Conservation (phyloP, 2,329 filamentous ascomycete species). For the Sporothrix sp. region DNA sequence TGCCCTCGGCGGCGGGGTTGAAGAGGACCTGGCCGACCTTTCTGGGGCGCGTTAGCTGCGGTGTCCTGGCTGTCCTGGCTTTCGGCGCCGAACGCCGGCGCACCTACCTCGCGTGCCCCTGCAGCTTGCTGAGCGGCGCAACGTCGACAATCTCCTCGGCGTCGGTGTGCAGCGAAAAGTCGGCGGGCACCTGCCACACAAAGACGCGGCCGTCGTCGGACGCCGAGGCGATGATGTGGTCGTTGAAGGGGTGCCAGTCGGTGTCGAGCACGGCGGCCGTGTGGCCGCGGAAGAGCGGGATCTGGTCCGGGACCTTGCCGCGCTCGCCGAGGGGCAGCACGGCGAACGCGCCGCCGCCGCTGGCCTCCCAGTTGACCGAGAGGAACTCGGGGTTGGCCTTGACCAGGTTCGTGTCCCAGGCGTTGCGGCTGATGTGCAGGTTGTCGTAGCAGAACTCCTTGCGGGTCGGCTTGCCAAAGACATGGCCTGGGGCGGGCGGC, state of each 20-base stretch:
- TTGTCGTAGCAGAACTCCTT: slow-evolving; percentile 99
- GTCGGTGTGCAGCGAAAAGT: slow-evolving; percentile 77
- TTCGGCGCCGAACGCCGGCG: no score
- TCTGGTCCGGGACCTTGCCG: slow-evolving; percentile 82
- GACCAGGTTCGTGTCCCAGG: slow-evolving; percentile 97
- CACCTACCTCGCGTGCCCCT: slow-evolving; percentile 74
- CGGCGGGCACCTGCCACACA: slow-evolving; percentile 86
- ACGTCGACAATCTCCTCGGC: slow-evolving; percentile 77
- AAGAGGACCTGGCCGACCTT: slow-evolving; percentile 98
- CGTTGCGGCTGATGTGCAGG: slow-evolving; percentile 92
- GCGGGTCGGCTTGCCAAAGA: slow-evolving; percentile 90
- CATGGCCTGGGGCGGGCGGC: slow-evolving; percentile 86
- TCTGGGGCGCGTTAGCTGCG: slow-evolving; percentile 35
- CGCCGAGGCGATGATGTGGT: slow-evolving; percentile 81
- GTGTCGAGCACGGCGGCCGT: slow-evolving; percentile 94
- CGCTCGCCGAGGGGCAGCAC: slow-evolving; percentile 86
- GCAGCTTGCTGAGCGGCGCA: slow-evolving; percentile 67
- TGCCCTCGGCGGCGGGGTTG: slow-evolving; percentile 91
- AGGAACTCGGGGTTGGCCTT: slow-evolving; percentile 97
- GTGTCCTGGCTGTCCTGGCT: no score
- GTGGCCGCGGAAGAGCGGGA: slow-evolving; percentile 92
- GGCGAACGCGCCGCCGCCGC: slow-evolving; percentile 91
- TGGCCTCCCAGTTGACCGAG: slow-evolving; percentile 96
- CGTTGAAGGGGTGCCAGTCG: slow-evolving; percentile 98
- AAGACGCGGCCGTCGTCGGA: slow-evolving; percentile 97